Evolutionary conservation across 352 stramenopile species (phyloP), one percentile per base, ranked within the genome.

Genomic region (Phytophthora boehmeriae): DNA sequence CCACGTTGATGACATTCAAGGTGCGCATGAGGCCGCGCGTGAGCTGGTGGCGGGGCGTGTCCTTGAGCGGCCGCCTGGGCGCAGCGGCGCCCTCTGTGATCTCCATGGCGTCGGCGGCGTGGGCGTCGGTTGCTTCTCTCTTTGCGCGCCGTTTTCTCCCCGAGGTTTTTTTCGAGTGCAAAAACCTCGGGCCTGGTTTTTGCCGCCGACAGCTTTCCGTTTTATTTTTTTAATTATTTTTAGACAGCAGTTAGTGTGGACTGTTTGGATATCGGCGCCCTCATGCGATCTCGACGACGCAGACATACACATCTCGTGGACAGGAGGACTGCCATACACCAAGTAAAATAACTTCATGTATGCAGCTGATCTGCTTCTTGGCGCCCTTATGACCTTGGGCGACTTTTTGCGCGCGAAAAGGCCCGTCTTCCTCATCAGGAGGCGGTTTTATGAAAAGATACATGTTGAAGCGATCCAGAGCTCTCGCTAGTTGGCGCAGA

Each of bases 1-100:
- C 86, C 62, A 72, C 50, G 76, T 99, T 99, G 74, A 99, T 99
- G 45, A 86, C 63, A 71, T 98, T 99, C 75, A 99, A 98, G 14
- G 97, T 99, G 65, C 97, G 81, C 75, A 99, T 97, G 38, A 99
- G 86, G 19, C 86, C 73, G 8, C 95, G 64, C 28, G 91, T 97
- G 56, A 99, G 87, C 80, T 98, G 76, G 39, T 77, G 38, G 45
- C 84, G 58, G 25, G 81, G 83, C 49, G 68, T 71, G 39, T 80
- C 59, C 19, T 68, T 67, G 27, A 73, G 60, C 38, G 54, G 22
- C 30, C 80, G 80, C 59, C 45, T 61, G 55, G 61, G 25, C 41
- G 30, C 43, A 46, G 36, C 50, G 16, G 38, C 41, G 39, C 36
- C 57, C 32, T 63, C 52, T 41, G 41, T 70, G 41, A 50, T 67